Base-by-base conservation (phyloP, 495 filamentous ascomycete species). In the Xylaria grammica region DNA sequence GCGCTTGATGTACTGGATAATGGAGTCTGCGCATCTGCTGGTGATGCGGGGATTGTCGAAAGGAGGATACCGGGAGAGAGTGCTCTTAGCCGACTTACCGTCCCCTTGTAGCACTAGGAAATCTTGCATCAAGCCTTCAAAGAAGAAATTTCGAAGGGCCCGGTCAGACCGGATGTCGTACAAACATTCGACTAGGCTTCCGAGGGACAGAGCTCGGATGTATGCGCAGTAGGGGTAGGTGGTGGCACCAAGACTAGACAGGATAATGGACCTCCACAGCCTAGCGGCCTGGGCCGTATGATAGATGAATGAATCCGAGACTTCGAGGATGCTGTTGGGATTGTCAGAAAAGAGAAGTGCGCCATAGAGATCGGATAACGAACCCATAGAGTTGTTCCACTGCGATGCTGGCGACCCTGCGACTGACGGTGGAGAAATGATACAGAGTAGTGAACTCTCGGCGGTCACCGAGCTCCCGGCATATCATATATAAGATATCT, bases 161-260 rank as follows among this genome's bases (percentile, higher is more conserved):
- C 72, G 67, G 27, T 74, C 73, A 52, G 82, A 82, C 24, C 63
- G 73, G 4, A 82, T 64, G 62, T 89, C 83, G 2, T 83, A 78
- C 10, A 93, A 78, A 19, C 90, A 79, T 22, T 84, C 69, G 38
- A 76, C 66, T 4, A 93, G 78, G 65, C 88, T 86, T 62, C 84
- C 74, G 1, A 92, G 78, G 67, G 89, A 83, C 29, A 94, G 75
- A 24, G 78, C 71, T 30, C 85, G 85, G 48, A 92, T 83, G 73
- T 89, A 92, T 34, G 81, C 79, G 68, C 85, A 89, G 67, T 94
- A 93, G 0, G 89, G 89, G 63, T 86, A 89, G 30, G 83, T 75
- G 0, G 90, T 91, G 64, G 80, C 74, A 11, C 81, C 84, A 30
- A 90, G 57, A 63, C 87, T 87, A 1, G 91, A 93, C 7, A 86